Evolutionary conservation across 2,329 filamentous ascomycete species (phyloP), one percentile per base, ranked within the genome.

Genomic region (Sclerotinia nivalis): DNA sequence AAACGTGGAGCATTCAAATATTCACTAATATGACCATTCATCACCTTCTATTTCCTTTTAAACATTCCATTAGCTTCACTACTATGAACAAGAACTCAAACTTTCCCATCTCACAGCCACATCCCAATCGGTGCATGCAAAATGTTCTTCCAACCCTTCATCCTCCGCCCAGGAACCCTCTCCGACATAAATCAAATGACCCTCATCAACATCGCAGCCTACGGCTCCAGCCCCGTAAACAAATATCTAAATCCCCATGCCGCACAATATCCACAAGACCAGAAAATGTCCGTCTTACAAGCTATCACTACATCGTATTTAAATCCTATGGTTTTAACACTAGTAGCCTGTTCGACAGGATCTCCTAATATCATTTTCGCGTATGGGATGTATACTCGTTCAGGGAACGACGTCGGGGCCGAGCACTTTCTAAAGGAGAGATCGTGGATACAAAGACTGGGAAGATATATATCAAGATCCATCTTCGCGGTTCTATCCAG

Each of bases 341-440:
- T 75, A 9, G 73, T 77, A 9, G 73, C 71, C 0, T 76, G 69
- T 56, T 50, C 66, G 0, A 40, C 67, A 2, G 66, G 69, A 9
- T 56, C 72, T 10, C 71, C 72, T 20, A n/a, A 59, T 10, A 54
- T 56, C 1, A 10, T 69, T 18, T 60, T 77, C 2, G 76, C 66
- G 1, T 75, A 70, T 64, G 71, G 47, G 6, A 72, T 73, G 28
- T 74, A 72, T 25, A n/a, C 15, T 15, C 73, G 76, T 8, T 7
- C 70, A 2, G 76, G 76, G 10, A 52, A 73, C 8, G 75, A 77
- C 55, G 15, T 60, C 0, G 73, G 70, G 0, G 75, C 72, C 1
- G 58, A 56, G 50, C 13, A 66, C 2, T 69, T 66, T 18, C n/a
- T 69, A 2, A n/a, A 22, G 4, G 52, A 37, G 8, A 61, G 49